A percentile compares a stretch with the other conserved stretches of the same genome.
Conservation (phyloP, 2,329 filamentous ascomycete genomes). For the Neophaeococcomyces mojaviensis region DNA sequence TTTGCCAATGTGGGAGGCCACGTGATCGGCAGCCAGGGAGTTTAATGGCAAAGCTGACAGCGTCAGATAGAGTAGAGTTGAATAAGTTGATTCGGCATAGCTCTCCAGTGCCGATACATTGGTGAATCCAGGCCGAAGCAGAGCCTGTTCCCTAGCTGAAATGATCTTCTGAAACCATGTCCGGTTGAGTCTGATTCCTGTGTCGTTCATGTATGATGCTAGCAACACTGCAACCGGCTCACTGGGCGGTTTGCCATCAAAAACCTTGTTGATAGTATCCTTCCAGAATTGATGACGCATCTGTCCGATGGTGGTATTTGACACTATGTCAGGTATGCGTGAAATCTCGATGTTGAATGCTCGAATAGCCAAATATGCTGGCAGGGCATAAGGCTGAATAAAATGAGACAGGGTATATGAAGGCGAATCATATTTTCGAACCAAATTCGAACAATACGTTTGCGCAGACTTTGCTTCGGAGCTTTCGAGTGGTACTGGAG, state of each 20-base stretch:
- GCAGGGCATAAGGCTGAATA: constrained; percentile 63
- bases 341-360: constrained; percentile 90
- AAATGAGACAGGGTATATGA: constrained; percentile 82
- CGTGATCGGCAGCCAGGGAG: constrained; percentile 79
- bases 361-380: constrained; percentile 83
- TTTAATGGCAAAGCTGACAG: constrained; percentile 70
- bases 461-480: constrained; percentile 48
- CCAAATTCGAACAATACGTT: constrained; percentile 51
- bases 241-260: constrained; percentile 70
- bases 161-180: constrained; percentile 73
- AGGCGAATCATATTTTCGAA: constrained; percentile 73
- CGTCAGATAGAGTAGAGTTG: constrained; percentile 81
- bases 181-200: constrained; percentile 47
- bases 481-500: constrained; percentile 25
- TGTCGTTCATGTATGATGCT: constrained; percentile 59
- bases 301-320: constrained; percentile 74
- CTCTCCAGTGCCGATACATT: constrained; percentile 67
- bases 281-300: constrained; percentile 95
- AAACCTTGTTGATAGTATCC: constrained; percentile 70
- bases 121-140: constrained; percentile 75
- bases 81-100: constrained; percentile 92
- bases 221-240: constrained; percentile 87
- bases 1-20: constrained; percentile 92
- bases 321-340: constrained; percentile 80
- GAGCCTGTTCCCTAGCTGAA: constrained; percentile 69